Base-by-base conservation (phyloP, 768 basidiomycete species). In the Lactarius hengduanensis region DNA sequence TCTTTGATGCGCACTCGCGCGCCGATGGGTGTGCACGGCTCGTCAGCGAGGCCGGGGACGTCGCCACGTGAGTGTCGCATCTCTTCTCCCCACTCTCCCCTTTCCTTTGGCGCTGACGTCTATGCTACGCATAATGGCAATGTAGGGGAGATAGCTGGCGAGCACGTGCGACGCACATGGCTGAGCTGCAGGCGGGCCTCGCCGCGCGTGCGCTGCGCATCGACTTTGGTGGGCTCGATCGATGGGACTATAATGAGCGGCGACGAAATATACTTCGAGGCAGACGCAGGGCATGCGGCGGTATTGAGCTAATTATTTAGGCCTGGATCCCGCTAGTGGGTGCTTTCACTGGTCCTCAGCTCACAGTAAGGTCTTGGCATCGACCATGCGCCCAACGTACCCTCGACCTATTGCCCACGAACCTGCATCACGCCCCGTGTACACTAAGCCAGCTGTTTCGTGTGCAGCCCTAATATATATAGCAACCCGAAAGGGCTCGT, bases 111-210 rank as follows among this genome's bases (percentile, higher is more conserved):
- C 3, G 50, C 28, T 50, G 32, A 58, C 38, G 5, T 45, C 30
- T 47, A 22, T 26, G 6, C 16, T 22, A 28, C 26, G 28, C 15
- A 32, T 34, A 32, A 32, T 56, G 30, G 13, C 20, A 28, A 26
- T 38, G 10, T 73, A 93, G 91, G 41, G 91, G 84, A 26, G 91
- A 93, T 72, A 93, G 90, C 70, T 93, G 91, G 90, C 84, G 91
- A 22, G 87, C 87, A 13, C 80, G 86, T 57, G 88, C 81, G 2
- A 78, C 85, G 28, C 89, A 90, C 72, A 83, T 92, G 7, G 83
- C 82, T 66, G 90, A 92, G 74, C 78, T 92, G 43, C 90, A 91
- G 71, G 84, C 87, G 71, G 87, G 83, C 70, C 80, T 91, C 74
- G 78, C 81, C 4, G 79, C 79, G 22, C 82, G 82, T 20, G 82